Conservation (phyloP, 1,284 basidiomycete genomes). For the Ganoderma lucidum region DNA sequence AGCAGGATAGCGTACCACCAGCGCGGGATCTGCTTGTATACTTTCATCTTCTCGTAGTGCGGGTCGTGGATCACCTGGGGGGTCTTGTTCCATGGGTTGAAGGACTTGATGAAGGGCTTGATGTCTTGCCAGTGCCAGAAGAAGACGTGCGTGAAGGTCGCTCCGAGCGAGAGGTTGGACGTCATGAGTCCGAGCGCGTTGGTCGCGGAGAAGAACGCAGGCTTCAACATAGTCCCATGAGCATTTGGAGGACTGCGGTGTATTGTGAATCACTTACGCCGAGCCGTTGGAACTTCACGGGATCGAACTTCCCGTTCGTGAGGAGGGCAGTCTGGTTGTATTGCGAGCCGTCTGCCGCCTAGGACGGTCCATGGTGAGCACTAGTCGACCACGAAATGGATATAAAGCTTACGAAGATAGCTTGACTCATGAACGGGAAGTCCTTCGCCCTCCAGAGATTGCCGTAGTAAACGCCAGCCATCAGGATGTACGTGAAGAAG, state of each 20-base stretch:
- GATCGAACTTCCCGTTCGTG: slow-evolving; percentile 42
- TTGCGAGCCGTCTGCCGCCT: slow-evolving; percentile 40
- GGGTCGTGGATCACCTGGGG: slow-evolving; percentile 39
- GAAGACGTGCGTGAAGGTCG: slow-evolving; percentile 40
- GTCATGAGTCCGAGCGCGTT: slow-evolving; percentile 43
- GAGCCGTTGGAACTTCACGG: slow-evolving; percentile 38
- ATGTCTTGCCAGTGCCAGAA: slow-evolving; percentile 50
- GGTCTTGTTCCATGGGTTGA: slow-evolving; percentile 42
- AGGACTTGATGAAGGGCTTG: slow-evolving; percentile 41
- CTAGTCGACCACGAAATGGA: not conserved
- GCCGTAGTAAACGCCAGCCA: slow-evolving; percentile 44
- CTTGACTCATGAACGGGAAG: slow-evolving; percentile 45
- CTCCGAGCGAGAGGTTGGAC: slow-evolving; percentile 43
- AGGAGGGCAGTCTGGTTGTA: slow-evolving; percentile 45
- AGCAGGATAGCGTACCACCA: slow-evolving; percentile 67
- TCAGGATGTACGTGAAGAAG: slow-evolving; percentile 42
- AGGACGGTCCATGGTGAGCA: not conserved
- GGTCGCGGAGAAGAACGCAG: slow-evolving; percentile 43
- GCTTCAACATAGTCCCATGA: slow-evolving; percentile 24
- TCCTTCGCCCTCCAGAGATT: slow-evolving; percentile 43
- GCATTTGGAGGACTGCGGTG: not conserved
- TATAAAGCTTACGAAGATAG: slow-evolving; percentile 38
- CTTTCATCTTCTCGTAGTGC: slow-evolving; percentile 66
- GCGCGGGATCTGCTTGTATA: slow-evolving; percentile 64
- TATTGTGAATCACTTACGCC: slow-evolving; percentile 30